These are phyloP conservation scores for Knoxdaviesia proteae DNA, from an alignment of 2,329 filamentous ascomycete species.

Conservation along the genomic window DNA sequence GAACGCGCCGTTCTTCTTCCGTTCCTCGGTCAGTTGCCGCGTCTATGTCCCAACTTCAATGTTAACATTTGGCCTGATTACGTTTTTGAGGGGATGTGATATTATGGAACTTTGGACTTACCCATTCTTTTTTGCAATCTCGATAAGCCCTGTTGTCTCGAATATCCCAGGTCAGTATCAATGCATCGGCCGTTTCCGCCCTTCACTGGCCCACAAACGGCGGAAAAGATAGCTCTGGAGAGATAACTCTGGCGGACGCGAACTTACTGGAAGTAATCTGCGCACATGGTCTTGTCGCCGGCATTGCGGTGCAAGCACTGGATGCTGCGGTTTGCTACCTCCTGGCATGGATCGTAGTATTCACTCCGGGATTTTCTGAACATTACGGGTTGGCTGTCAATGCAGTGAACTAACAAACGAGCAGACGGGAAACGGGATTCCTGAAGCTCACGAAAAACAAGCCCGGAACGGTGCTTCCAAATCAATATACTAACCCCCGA, in stretches of 20 bases:
- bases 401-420: not conserved
- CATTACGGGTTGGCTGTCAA: not conserved
- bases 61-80: no score
- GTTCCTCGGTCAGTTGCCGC: no score
- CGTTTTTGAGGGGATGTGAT: no score
- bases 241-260: not conserved
- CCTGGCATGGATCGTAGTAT: constrained; percentile 89
- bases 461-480: no score
- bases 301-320: constrained; percentile 75
- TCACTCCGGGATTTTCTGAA: constrained; percentile 69
- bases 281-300: constrained; percentile 74
- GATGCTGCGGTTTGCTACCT: constrained; percentile 68
- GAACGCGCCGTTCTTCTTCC: no score
- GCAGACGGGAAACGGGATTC: not conserved
- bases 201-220: not conserved
- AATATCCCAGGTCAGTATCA: not conserved
- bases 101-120: constrained; percentile 18
- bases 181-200: not conserved
- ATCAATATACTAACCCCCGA: constrained; percentile 2
- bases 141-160: constrained; percentile 53
- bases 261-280: constrained; percentile 83
- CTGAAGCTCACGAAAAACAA: not conserved
- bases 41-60: no score
- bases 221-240: not conserved
- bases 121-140: constrained; percentile 90